Conservation (phyloP, 805 yeast species). For the Spathaspora sp. region DNA sequence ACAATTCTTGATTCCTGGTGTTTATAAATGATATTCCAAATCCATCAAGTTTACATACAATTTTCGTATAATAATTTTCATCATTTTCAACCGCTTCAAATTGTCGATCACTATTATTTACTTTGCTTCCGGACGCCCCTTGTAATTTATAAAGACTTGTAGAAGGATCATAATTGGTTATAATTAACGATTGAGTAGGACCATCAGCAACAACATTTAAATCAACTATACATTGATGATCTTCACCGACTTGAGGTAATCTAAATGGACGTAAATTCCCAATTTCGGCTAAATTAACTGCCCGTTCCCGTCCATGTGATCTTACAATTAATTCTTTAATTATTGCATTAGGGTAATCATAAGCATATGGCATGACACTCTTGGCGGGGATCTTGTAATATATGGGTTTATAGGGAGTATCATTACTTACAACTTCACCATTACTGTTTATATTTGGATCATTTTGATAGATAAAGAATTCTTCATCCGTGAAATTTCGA, state of each 20-base stretch:
- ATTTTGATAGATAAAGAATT: conserved; percentile 80
- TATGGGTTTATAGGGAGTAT: conserved; percentile 67
- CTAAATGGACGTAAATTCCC: conserved; percentile 88
- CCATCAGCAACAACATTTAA: conserved; percentile 95
- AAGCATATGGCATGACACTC: conserved; percentile 96
- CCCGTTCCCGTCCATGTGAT: conserved; percentile 69
- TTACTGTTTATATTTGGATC: conserved; percentile 72
- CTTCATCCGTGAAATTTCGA: conserved; percentile 84
- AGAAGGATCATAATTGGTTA: conserved; percentile 77
- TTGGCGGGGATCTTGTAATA: conserved; percentile 79
- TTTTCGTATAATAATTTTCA: conserved; percentile 48
- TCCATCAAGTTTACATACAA: conserved; percentile 73
- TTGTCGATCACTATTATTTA: conserved; percentile 22
- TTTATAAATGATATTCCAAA: conserved; percentile 84
- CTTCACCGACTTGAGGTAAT: conserved; percentile 47
- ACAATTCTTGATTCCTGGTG: conserved; percentile 65
- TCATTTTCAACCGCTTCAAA: conserved; percentile 56
- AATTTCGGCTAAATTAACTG: conserved; percentile 85
- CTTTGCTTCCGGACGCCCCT: conserved; percentile 27
- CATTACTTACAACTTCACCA: conserved; percentile 47
- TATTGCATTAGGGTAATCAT: conserved; percentile 93
- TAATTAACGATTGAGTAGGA: conserved; percentile 82
- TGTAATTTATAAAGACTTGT: conserved; percentile 67
- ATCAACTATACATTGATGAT: conserved; percentile 59
- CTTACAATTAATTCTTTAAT: conserved; percentile 76